Base-by-base conservation (phyloP, 345 rosid species). In the Physaria fendleri region DNA sequence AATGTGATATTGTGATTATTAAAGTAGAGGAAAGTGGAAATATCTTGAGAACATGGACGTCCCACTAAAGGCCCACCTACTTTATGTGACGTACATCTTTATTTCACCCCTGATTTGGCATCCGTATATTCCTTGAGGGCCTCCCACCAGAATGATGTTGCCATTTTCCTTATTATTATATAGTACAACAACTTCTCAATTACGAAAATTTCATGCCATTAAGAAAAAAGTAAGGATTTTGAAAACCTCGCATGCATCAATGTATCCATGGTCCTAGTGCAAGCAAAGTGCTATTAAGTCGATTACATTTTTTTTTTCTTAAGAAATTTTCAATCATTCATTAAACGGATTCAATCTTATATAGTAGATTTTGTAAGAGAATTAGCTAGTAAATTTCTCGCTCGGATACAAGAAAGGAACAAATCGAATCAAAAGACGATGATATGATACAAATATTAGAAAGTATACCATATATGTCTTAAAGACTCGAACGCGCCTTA, bases 11-110 rank as follows among this genome's bases (percentile, higher is more conserved):
- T n/a, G n/a, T n/a, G n/a, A n/a, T n/a, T n/a, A n/a, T n/a, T n/a
- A 10, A 34, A 2, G 8, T 12, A 8, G 8, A 40, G 22, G 34
- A 22, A 35, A 39, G 32, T 51, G 40, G 34, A 27, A n/a, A 51
- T 12, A 49, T 61, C 53, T 35, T 45, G 4, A 28, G 46, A 28
- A 28, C 56, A 53, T 27, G 0, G 1, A 44, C 2, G 56, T 66
- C 67, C 55, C 67, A 52, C 62, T 68, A 43, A 11, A 52, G 49
- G 67, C 42, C 73, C 62, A 52, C 38, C 23, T 5, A 15, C 54
- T 25, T 32, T 17, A 3, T 33, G 10, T 59, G 54, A 59, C 66
- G 51, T 42, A 2, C 17, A 28, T 10, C 24, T 59, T 50, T 13
- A 24, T 38, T 45, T 35, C 40, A 18, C 34, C 21, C 55, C 67